Percentiles rank a stretch among this genome's conserved stretches.
These are phyloP conservation scores for Eutrema yunnanense DNA, from an alignment of 345 rosid genomes.

Conservation along the genomic window DNA sequence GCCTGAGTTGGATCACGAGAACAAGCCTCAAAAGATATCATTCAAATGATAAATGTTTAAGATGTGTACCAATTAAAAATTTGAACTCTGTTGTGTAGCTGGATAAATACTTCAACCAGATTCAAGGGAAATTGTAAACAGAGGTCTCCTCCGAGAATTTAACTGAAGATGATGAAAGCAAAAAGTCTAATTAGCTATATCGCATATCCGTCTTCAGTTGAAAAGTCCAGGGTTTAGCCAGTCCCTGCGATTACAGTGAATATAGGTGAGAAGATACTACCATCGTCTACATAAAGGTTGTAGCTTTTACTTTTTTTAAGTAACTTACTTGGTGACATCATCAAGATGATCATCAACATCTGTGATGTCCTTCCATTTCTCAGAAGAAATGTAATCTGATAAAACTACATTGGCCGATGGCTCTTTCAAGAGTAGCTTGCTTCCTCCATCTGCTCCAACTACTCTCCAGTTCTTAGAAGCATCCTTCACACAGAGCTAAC, in stretches of 20 bases:
- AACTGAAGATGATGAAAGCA: constrained; percentile 13
- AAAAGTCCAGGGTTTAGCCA: constrained; percentile 88
- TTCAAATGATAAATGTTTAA: not conserved
- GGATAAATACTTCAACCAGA: constrained; percentile 18
- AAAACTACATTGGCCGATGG: constrained; percentile 73
- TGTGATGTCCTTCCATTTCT: constrained; percentile 74
- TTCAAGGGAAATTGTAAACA: constrained; percentile 17
- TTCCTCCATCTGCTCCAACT: constrained; percentile 59
- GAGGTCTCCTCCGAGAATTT: not conserved
- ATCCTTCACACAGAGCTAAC: constrained; percentile 76
- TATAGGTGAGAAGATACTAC: constrained; percentile 1
- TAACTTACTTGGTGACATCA: constrained; percentile 72
- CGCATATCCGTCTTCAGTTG: constrained; percentile 39
- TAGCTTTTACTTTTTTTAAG: not conserved
- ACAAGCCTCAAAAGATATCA: constrained; percentile 11
- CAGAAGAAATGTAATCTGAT: constrained; percentile 62
- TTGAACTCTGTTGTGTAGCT: not conserved
- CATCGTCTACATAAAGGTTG: not conserved
- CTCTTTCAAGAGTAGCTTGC: constrained; percentile 60
- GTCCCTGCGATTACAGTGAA: constrained; percentile 56
- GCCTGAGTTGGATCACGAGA: not conserved
- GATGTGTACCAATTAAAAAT: constrained; percentile 7
- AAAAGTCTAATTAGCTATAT: constrained; percentile 19
- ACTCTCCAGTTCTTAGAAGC: constrained; percentile 87
- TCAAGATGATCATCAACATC: constrained; percentile 97